Evolutionary conservation across 2,329 filamentous ascomycete genomes (phyloP), one percentile per base, ranked within the genome.

Genomic region (Aaosphaeria pasadenensis): DNA sequence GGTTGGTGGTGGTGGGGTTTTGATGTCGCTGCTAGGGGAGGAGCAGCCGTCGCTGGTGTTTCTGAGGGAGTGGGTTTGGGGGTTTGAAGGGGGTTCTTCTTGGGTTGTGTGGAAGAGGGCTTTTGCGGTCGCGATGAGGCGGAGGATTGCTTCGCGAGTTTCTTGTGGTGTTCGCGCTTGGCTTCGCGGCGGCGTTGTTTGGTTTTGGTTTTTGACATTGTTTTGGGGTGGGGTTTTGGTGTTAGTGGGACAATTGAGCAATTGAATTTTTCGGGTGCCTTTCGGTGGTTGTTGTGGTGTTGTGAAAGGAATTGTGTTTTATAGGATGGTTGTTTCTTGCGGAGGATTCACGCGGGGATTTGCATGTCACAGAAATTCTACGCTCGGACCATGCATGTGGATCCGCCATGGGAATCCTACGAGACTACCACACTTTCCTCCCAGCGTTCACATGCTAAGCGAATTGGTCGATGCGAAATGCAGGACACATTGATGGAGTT

Each of bases 191-290:
- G 63, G 1, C 58, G 63, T 13, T 58, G 57, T 44, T 69, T 68
- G 1, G 63, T 64, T 44, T 67, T 70, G 11, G 57, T 56, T 46
- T 70, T 70, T 3, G 64, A 67, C 67, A 70, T 70, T 48, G 24
- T 33, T 30, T 38, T 1, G 32, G 38, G 39, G 31, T 30, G 13
- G 4, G 17, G 43, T 40, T 51, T 40, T 38, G 24, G 33, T 7
- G 41, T 28, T 24, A 11, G 44, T 28, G 5, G 29, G 44, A 4
- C 33, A 11, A 9, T 9, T 36, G 33, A 13, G n/a, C n/a, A n/a
- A n/a, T n/a, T n/a, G n/a, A n/a, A n/a, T n/a, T 36, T 36, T 36
- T 7, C 33, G 33, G 33, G n/a, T 7, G 33, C n/a, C 33, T 36
- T 36, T 7, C 7, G 7, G 33, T 36, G 7, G n/a, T 36, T 7